A percentile compares a stretch with the other conserved stretches of the same genome.
phyloP scores from a whole-genome alignment of 1,139 yeast species.

The Diutina scorzettiae region DNA sequence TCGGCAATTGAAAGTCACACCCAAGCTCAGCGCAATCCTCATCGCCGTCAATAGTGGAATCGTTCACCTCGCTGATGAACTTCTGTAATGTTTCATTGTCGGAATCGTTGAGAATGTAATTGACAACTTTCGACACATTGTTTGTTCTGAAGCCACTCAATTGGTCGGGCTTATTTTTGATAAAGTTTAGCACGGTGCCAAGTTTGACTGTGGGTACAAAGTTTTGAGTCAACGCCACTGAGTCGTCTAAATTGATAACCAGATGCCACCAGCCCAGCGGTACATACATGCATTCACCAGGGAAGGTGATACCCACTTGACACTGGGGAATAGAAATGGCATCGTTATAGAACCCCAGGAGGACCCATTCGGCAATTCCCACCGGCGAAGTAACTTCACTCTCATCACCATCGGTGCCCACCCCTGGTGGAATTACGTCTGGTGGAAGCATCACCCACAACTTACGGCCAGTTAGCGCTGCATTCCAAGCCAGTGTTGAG shows the following conservation, averaged over 20 bases:
- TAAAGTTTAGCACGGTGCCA: slow-evolving; percentile 49
- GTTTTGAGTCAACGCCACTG: slow-evolving; percentile 76
- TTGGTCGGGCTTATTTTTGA: slow-evolving; percentile 56
- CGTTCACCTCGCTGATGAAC: slow-evolving; percentile 13
- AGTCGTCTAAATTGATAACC: slow-evolving; percentile 71
- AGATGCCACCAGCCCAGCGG: slow-evolving; percentile 97
- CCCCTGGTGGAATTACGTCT: slow-evolving; percentile 69
- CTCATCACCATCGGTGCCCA: slow-evolving; percentile 62
- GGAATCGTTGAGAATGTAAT: slow-evolving; percentile 12
- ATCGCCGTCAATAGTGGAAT: slow-evolving; percentile 13
- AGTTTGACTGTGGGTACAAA: slow-evolving; percentile 62
- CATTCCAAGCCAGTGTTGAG: slow-evolving; percentile 84
- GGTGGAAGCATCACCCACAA: slow-evolving; percentile 90
- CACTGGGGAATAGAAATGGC: slow-evolving; percentile 36
- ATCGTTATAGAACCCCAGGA: slow-evolving; percentile 70
- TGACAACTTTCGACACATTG: slow-evolving; percentile 31
- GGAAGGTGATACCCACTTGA: slow-evolving; percentile 59
- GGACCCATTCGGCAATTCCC: slow-evolving; percentile 84
- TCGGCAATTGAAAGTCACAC: slow-evolving; percentile 29
- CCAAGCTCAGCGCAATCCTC: slow-evolving; percentile 35
- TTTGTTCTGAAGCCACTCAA: slow-evolving; percentile 66
- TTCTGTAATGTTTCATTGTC: slow-evolving; percentile 10
- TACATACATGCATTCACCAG: slow-evolving; percentile 79
- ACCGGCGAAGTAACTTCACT: slow-evolving; percentile 88
- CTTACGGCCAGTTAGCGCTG: slow-evolving; percentile 61